These are phyloP conservation scores for Metschnikowia picachoensis DNA, from an alignment of 805 yeast species.

Conservation along the genomic window DNA sequence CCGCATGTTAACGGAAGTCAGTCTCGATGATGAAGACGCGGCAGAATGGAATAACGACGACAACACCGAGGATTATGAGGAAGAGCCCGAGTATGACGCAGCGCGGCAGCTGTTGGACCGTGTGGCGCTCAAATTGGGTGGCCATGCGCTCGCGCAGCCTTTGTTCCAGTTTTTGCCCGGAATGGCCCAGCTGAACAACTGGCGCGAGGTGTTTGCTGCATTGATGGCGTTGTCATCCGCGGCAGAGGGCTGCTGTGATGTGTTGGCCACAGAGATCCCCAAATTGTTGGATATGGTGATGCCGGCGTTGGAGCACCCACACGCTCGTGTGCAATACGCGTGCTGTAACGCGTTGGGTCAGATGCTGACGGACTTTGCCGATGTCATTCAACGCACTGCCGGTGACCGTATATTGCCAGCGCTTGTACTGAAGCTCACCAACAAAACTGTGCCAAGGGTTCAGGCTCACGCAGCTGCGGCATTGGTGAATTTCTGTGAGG, in stretches of 20 bases:
- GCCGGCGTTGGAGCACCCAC: slow-evolving; percentile 81
- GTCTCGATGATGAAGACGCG: slow-evolving; percentile 80
- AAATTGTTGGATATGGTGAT: slow-evolving; percentile 77
- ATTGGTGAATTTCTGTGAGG: slow-evolving; percentile 89
- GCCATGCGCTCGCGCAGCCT: slow-evolving; percentile 78
- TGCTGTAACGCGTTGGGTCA: slow-evolving; percentile 97
- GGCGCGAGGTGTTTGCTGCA: slow-evolving; percentile 97
- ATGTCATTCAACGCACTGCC: slow-evolving; percentile 74
- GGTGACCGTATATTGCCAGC: slow-evolving; percentile 84
- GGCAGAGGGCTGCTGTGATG: slow-evolving; percentile 95
- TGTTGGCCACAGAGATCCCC: slow-evolving; percentile 75
- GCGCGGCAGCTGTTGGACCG: slow-evolving; percentile 95
- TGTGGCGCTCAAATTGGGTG: slow-evolving; percentile 78
- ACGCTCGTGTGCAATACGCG: slow-evolving; percentile 94
- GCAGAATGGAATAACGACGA: slow-evolving; percentile 83
- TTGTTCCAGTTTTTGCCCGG: slow-evolving; percentile 81
- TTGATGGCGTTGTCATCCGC: slow-evolving; percentile 95
- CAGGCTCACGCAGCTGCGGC: slow-evolving; percentile 99
- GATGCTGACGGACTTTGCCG: slow-evolving; percentile 94
- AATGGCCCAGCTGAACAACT: slow-evolving; percentile 69
- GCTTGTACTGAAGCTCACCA: slow-evolving; percentile 72
- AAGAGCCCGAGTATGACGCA: slow-evolving; percentile 81
- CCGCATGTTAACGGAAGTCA: slow-evolving; percentile 88
- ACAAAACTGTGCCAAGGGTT: slow-evolving; percentile 78
- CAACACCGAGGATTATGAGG: slow-evolving; percentile 71